Conservation (phyloP, 352 stramenopile species). For the Phytophthora syringae region DNA sequence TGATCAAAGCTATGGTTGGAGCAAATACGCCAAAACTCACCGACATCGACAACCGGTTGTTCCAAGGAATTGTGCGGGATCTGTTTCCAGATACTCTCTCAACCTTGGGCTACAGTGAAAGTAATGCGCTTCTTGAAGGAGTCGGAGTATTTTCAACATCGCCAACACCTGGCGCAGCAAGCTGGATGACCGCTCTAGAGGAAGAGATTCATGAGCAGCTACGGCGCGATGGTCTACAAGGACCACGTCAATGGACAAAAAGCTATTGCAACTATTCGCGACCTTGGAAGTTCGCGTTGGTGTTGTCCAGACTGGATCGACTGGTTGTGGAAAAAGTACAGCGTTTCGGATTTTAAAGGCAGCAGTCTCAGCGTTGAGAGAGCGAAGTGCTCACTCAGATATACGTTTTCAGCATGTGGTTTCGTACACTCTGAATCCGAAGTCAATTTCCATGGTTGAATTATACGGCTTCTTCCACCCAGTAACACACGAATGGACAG, state of each 20-base stretch:
- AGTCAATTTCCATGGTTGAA: conserved; percentile 80
- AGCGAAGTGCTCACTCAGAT: conserved; percentile 53
- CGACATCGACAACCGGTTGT: conserved; percentile 88
- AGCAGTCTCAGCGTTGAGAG: conserved; percentile 55
- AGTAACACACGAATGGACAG: conserved; percentile 84
- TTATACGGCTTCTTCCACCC: conserved; percentile 89
- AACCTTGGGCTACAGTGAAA: conserved; percentile 20
- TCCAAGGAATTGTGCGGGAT: conserved; percentile 89
- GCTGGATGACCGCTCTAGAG: conserved; percentile 62
- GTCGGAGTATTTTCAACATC: conserved; percentile 19
- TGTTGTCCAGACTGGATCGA: conserved; percentile 78
- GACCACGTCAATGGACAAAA: conserved; percentile 79
- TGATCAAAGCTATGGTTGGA: conserved; percentile 95
- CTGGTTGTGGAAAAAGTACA: conserved; percentile 78
- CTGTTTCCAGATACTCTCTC: conserved; percentile 75
- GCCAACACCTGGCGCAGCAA: background rate
- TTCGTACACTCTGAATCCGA: conserved; percentile 79
- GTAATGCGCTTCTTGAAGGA: conserved; percentile 25
- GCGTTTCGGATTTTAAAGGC: conserved; percentile 53
- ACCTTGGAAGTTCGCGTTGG: conserved; percentile 93
- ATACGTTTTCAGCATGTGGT: conserved; percentile 62
- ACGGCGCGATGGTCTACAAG: conserved; percentile 59
- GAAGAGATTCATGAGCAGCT: conserved; percentile 85
- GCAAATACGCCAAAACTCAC: conserved; percentile 93
- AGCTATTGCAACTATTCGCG: conserved; percentile 92